Percentiles rank a stretch among this genome's conserved stretches.
Evolutionary conservation across 129 eudicot genomes (phyloP).

Genomic region (Chrysanthemum makinoi): DNA sequence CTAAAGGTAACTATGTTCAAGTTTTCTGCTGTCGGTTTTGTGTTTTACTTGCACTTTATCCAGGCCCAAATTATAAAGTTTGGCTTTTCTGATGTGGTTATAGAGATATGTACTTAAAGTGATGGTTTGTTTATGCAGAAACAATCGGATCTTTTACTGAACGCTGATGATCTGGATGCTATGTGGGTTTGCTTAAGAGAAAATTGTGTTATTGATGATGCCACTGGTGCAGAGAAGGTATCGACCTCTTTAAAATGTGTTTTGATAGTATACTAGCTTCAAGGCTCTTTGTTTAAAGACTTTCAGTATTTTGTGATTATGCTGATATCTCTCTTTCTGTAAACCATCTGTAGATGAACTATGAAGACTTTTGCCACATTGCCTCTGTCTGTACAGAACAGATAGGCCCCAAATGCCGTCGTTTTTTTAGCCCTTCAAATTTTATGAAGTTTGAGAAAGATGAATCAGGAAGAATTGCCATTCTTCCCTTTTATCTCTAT

Average conservation of each 20-base stretch:
- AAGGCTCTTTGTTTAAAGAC: not conserved
- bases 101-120: not conserved
- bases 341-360: conserved; percentile 69
- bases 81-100: not conserved
- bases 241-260: not conserved
- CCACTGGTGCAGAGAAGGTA: conserved; percentile 99
- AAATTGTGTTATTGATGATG: conserved; percentile 98
- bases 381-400: conserved; percentile 98
- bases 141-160: conserved; percentile 94
- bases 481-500: conserved; percentile 92
- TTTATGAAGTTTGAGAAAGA: conserved; percentile 99
- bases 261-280: conserved; percentile 11
- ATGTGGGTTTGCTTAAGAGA: conserved; percentile 99
- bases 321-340: conserved; percentile 22
- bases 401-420: conserved; percentile 95
- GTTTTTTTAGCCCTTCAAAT: conserved; percentile 95
- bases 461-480: conserved; percentile 95
- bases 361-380: conserved; percentile 99
- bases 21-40: conserved; percentile 8
- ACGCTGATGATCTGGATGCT: conserved; percentile 98
- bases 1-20: conserved; percentile 56
- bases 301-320: conserved; percentile 12
- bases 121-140: conserved; percentile 52
- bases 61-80: conserved; percentile 2
- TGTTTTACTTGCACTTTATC: not conserved